A percentile compares a stretch with the other conserved stretches of the same genome.
phyloP scores from a whole-genome alignment of 805 yeast genomes.

The Hanseniaspora meyeri region DNA sequence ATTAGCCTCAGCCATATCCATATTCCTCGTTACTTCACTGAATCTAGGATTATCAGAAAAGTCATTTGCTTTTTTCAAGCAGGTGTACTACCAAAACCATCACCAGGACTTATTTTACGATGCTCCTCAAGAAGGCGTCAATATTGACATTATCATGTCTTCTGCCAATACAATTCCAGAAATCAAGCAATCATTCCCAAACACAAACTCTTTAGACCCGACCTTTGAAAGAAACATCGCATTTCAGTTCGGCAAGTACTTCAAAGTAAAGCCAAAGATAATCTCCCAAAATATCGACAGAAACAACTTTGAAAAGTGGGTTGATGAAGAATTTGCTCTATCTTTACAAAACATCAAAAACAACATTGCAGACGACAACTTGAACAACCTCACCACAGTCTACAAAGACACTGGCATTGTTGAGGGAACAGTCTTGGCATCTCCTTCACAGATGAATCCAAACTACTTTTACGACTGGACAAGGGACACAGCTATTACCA shows the following conservation, averaged over 20 bases:
- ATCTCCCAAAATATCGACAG: slow-evolving; percentile 1
- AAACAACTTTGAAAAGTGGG: slow-evolving; percentile 35
- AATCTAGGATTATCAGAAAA: neutral
- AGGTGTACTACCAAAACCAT: neutral
- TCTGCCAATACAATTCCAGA: neutral
- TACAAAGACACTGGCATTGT: slow-evolving; percentile 27
- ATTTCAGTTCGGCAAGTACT: neutral
- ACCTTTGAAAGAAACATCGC: neutral
- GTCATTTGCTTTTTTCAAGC: neutral
- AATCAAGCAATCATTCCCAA: neutral
- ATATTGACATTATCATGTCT: neutral
- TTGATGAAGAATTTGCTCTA: slow-evolving; percentile 29
- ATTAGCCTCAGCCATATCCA: neutral
- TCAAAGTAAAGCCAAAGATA: slow-evolving; percentile 4
- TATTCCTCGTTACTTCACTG: neutral
- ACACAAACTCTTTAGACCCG: neutral
- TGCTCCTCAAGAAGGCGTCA: neutral
- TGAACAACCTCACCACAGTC: slow-evolving; percentile 17
- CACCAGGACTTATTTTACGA: neutral
- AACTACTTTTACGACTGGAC: slow-evolving; percentile 85
- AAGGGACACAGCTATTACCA: slow-evolving; percentile 77
- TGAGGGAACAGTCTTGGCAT: slow-evolving; percentile 68
- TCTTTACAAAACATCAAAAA: slow-evolving; percentile 34
- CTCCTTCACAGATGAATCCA: slow-evolving; percentile 61
- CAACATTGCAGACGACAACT: slow-evolving; percentile 37